Percentiles rank a stretch among this genome's conserved stretches.
These are phyloP conservation scores for Salvia hispanica DNA, from an alignment of 257 asterid species.

Conservation along the genomic window DNA sequence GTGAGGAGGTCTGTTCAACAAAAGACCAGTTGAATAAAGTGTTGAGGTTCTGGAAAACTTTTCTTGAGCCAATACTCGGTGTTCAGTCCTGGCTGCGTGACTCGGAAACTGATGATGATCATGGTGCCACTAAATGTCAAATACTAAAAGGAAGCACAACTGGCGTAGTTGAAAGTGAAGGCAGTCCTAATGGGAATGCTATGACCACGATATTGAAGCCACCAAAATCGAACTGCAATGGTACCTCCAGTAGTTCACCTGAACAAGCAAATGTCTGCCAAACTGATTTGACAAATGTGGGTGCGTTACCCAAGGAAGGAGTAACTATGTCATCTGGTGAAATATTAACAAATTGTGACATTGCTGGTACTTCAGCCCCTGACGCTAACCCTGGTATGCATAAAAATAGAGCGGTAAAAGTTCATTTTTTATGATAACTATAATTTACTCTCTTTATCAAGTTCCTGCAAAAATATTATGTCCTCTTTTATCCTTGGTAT, in stretches of 20 bases:
- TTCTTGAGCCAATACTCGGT: slow-evolving; percentile 85
- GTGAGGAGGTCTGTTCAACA: slow-evolving; percentile 92
- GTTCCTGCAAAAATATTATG: background rate
- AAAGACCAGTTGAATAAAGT: slow-evolving; percentile 85
- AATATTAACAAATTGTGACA: slow-evolving; percentile 47
- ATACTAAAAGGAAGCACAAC: slow-evolving; percentile 40
- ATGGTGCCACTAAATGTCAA: slow-evolving; percentile 43
- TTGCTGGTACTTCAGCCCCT: slow-evolving; percentile 44
- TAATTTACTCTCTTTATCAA: slow-evolving; percentile 7
- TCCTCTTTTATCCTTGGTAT: background rate
- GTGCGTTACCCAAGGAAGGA: slow-evolving; percentile 51
- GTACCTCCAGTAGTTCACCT: slow-evolving; percentile 56
- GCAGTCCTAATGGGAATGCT: slow-evolving; percentile 57
- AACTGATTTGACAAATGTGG: slow-evolving; percentile 49
- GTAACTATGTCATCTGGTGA: slow-evolving; percentile 45
- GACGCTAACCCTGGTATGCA: slow-evolving; percentile 54
- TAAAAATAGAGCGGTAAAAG: slow-evolving; percentile 14
- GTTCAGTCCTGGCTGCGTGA: slow-evolving; percentile 56
- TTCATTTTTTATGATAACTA: slow-evolving; percentile 26
- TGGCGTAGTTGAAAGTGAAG: slow-evolving; percentile 57
- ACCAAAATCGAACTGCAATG: slow-evolving; percentile 54
- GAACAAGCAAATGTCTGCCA: slow-evolving; percentile 42
- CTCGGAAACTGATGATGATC: slow-evolving; percentile 56
- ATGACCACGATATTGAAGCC: slow-evolving; percentile 50
- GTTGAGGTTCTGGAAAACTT: slow-evolving; percentile 81